Evolutionary conservation across 2,329 filamentous ascomycete species (phyloP).

Genomic region (Penicillium sp.): DNA sequence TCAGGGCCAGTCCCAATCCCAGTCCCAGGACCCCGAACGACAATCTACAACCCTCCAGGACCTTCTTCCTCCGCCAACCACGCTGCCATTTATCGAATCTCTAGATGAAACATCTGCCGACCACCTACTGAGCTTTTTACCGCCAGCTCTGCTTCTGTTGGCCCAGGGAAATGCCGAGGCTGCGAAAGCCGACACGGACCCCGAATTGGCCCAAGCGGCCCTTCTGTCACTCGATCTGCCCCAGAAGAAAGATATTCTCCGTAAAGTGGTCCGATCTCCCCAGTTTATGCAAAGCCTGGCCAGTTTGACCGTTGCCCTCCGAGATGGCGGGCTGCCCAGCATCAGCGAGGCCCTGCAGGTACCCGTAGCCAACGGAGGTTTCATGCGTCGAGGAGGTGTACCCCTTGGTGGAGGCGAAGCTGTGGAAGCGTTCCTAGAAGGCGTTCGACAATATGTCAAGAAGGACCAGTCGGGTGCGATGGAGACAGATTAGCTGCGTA

Average conservation of each 20-base stretch:
- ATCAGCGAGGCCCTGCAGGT: conserved; percentile 81
- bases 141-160: conserved; percentile 70
- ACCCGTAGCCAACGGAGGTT: conserved; percentile 76
- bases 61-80: conserved; percentile 71
- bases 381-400: conserved; percentile 69
- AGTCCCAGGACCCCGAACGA: conserved; percentile 52
- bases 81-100: conserved; percentile 69
- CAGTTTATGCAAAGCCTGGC: conserved; percentile 84
- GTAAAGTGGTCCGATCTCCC: conserved; percentile 77
- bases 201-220: conserved; percentile 65
- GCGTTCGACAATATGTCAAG: conserved; percentile 73
- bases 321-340: conserved; percentile 84
- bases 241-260: conserved; percentile 76
- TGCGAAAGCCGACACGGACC: conserved; percentile 61
- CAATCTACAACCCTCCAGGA: conserved; percentile 80
- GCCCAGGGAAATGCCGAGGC: conserved; percentile 61
- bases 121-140: conserved; percentile 69
- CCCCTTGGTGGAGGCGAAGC: conserved; percentile 84
- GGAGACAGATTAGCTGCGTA: conserved; percentile 45
- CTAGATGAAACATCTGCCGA: conserved; percentile 63
- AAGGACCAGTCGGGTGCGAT: conserved; percentile 39
- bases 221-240: conserved; percentile 65
- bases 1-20: conserved; percentile 41
- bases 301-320: conserved; percentile 78
- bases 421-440: conserved; percentile 84